Conservation (phyloP, 2,329 filamentous ascomycete species). For the Pezicula radicicola region DNA sequence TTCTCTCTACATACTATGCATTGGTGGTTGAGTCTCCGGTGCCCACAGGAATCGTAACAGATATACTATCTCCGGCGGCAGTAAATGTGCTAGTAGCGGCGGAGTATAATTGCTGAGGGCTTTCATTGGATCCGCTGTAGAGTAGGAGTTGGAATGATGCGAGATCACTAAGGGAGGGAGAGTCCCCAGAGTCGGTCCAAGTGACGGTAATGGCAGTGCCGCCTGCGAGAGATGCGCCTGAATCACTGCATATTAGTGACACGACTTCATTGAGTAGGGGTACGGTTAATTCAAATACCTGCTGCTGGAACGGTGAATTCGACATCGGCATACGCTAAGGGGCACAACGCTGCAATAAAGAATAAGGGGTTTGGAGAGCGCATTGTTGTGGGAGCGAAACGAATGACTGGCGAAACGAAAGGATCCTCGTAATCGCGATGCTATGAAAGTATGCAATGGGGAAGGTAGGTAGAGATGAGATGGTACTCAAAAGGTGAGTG, state of each 20-base stretch:
- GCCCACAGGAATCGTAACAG: constrained; percentile 22
- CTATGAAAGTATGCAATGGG: too few relatives aligned
- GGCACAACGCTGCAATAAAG: background rate
- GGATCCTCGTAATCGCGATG: too few relatives aligned
- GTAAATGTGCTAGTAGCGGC: constrained; percentile 25
- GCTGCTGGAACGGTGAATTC: constrained; percentile 48
- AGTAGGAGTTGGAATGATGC: constrained; percentile 55
- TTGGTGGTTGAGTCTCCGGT: constrained; percentile 23
- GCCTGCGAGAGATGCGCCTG: constrained; percentile 44
- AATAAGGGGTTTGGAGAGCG: background rate
- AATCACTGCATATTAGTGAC: constrained; percentile 48
- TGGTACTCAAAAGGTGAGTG: too few relatives aligned
- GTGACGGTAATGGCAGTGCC: constrained; percentile 48
- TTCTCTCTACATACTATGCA: constrained; percentile 26
- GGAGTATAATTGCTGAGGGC: constrained; percentile 42
- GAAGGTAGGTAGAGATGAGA: too few relatives aligned
- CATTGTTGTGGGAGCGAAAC: too few relatives aligned
- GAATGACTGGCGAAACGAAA: too few relatives aligned
- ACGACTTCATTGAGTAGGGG: constrained; percentile 26
- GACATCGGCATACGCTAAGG: constrained; percentile 13
- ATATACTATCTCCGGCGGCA: constrained; percentile 13
- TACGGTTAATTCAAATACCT: constrained; percentile 17
- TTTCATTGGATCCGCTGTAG: constrained; percentile 56
- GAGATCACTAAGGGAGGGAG: constrained; percentile 47
- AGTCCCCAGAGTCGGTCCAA: constrained; percentile 53